Percentiles rank a stretch among this genome's conserved stretches.
Evolutionary conservation across 2,329 filamentous ascomycete species (phyloP).

Genomic region (Pseudocercospora crystallina): DNA sequence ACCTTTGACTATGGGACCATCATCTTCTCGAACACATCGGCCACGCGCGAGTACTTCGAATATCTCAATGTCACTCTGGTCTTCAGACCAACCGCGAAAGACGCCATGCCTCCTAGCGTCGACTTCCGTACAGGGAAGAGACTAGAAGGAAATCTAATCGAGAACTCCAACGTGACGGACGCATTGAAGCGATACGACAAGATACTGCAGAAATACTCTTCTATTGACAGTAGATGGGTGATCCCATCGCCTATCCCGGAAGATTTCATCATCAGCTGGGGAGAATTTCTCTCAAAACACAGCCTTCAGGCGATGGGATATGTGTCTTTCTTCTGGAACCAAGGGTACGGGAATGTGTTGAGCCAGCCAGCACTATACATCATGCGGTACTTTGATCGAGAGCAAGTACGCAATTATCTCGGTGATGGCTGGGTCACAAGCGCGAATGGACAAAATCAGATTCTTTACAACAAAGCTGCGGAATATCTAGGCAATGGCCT

Average conservation of each 20-base stretch:
- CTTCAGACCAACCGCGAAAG: no score
- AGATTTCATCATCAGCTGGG: conserved; percentile 50
- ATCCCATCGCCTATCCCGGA: conserved; percentile 46
- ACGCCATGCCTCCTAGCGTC: no score
- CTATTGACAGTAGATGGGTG: conserved; percentile 18
- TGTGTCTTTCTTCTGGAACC: conserved; percentile 44
- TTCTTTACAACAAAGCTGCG: conserved; percentile 23
- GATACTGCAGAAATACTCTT: conserved; percentile 38
- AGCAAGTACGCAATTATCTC: no score
- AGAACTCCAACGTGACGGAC: no score
- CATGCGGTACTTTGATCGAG: conserved; percentile 37
- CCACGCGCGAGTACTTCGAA: conserved; percentile 45
- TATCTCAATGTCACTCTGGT: no score
- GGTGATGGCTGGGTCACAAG: conserved; percentile 20
- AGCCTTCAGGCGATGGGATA: conserved; percentile 44
- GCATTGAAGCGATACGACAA: no score
- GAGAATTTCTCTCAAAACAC: conserved; percentile 51
- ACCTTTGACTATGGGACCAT: conserved; percentile 41
- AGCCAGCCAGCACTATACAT: conserved; percentile 48
- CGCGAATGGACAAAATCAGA: conserved; percentile 2
- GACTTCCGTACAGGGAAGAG: no score
- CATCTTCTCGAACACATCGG: conserved; percentile 43
- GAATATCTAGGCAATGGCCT: conserved; percentile 28
- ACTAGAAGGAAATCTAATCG: no score
- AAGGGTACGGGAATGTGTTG: conserved; percentile 49